Evolutionary conservation across 495 filamentous ascomycete species (phyloP).

Genomic region (Xylaria longipes): DNA sequence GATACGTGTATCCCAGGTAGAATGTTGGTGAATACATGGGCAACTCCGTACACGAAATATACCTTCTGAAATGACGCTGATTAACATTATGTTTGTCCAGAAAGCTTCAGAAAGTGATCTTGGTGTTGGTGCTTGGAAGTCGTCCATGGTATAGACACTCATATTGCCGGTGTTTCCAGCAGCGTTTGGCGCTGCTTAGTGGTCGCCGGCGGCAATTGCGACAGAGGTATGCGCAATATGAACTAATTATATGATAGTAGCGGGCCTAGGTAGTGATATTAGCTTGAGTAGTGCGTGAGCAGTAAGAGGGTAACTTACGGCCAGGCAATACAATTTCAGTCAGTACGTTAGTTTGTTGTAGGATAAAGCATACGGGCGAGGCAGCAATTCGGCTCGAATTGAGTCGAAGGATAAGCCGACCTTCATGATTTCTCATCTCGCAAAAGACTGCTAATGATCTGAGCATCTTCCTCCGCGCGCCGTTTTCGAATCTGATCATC

Average conservation of each 20-base stretch:
- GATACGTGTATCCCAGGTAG: not conserved
- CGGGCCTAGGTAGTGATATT: not conserved
- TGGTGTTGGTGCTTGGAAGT: not conserved
- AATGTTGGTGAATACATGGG: not conserved
- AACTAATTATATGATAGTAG: too few relatives aligned
- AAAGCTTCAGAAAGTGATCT: not conserved
- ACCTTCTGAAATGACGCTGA: not conserved
- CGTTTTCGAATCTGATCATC: constrained; percentile 24
- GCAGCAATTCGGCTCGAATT: not conserved
- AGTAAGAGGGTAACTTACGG: not conserved
- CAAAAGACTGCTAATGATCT: constrained; percentile 44
- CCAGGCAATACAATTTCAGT: not conserved
- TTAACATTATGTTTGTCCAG: not conserved
- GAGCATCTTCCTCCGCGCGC: constrained; percentile 40
- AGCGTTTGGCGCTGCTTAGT: not conserved
- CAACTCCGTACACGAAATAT: not conserved
- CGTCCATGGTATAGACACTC: not conserved
- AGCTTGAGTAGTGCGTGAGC: not conserved
- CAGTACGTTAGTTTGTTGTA: not conserved
- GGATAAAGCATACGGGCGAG: not conserved
- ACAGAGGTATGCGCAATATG: not conserved
- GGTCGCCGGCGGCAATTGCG: not conserved
- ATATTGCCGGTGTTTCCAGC: not conserved
- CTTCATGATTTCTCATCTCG: constrained; percentile 38
- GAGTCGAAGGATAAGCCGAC: not conserved